Base-by-base conservation (phyloP, 768 basidiomycete genomes). In the Xerocomellus amylosporus region DNA sequence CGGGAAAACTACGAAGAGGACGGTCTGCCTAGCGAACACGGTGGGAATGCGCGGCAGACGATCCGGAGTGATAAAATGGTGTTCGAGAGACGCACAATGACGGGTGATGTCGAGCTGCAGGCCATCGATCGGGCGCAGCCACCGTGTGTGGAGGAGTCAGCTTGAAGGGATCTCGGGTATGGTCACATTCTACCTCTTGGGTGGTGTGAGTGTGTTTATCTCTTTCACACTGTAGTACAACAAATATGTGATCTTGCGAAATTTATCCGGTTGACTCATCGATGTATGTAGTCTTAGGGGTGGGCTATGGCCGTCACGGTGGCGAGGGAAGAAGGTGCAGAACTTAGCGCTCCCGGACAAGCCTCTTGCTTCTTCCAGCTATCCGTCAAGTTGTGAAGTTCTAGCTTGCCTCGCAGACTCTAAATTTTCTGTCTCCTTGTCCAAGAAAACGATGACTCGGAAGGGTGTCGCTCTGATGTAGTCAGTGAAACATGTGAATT, bases 1-100 rank as follows among this genome's bases (percentile, higher is more conserved):
- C 53, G 49, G 24, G 54, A 64, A 48, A 51, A 49, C 22, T 60
- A 61, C 36, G 51, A 42, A 5, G 38, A 55, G 20, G 51, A 49
- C 3, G n/a, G 41, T 2, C 37, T 50, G 10, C 48, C 46, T 4
- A 54, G 43, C 12, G 40, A 53, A 8, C 51, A 54, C 7, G 33
- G 9, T 3, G 30, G 31, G 33, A 5, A 31, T 17, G 22, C 22
- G 13, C 20, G 7, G 8, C 20, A 38, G 54, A 33, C 41, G 13
- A 1, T 41, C 12, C 36, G 20, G 38, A 64, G 63, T 6, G 46
- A 51, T 0, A 58, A 24, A 24, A 24, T 63, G 47, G 51, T 42
- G 24, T 60, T 63, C 14, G 15, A 38, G 49, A 34, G 44, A 22
- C 54, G 44, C 14, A 9, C 37, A 2, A 7, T 30, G 55, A 53